Evolutionary conservation across 805 yeast genomes (phyloP), one percentile per base, ranked within the genome.

Genomic region (Naumovozyma dairenensis): DNA sequence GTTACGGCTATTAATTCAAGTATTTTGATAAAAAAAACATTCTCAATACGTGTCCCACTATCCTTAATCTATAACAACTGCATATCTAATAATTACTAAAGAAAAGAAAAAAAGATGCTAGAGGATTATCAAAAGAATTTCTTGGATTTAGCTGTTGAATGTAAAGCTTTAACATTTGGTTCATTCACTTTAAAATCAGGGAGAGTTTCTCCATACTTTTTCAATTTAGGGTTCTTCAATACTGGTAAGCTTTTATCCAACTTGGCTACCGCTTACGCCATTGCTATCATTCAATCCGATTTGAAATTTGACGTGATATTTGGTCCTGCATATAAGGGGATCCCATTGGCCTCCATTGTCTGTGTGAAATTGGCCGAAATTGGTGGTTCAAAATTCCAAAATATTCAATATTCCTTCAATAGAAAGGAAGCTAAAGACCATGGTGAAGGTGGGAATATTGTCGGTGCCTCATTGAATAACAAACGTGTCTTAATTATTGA

Each of bases 261-360:
- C 26, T 66, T 89, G 47, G 96, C 95, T 14, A 72, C 79, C 5
- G 81, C 95, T 6, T 92, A 87, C 54, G 97, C 98, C 21, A 70
- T 73, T 37, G 81, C 95, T 19, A 89, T 89, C 45, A 77, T 87
- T 46, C 76, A 72, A 31, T 72, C 89, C 1, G 89, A 80, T 4
- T 53, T 89, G 33, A 79, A 86, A 55, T 87, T 89, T 49, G 97
- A 89, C 51, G 77, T 92, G 28, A 65, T 89, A 35, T 89, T 89
- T 53, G 98, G 98, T 5, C 98, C 98, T 8, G 98, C 98, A 20
- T 89, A 89, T 63, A 92, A 92, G 64, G 98, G 98, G 13, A 89
- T 89, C 48, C 94, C 98, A 16, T 69, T 89, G 36, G 94, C 94
- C 34, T 94, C 97, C 4, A 72, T 89, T 40, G 85, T 96, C 12